Evolutionary conservation across 164 flowering plant genomes (phyloP).

Genomic region (Vitis labrusca): DNA sequence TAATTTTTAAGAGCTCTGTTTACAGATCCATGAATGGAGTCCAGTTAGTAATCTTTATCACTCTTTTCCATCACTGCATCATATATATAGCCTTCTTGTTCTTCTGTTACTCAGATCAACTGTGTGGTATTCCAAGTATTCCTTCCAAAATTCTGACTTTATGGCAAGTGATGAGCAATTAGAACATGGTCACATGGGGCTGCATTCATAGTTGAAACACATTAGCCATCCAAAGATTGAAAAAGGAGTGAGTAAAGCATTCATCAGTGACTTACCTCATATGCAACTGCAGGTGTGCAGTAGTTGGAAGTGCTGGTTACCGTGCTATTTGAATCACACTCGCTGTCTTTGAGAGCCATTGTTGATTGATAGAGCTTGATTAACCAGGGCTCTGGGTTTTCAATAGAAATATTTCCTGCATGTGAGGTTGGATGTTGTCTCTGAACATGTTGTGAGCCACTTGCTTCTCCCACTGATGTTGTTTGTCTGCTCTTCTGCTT

Average conservation of each 20-base stretch:
- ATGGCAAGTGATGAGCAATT: neutral
- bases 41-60: neutral
- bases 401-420: neutral
- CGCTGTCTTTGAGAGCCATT: constrained; percentile 1
- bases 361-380: constrained; percentile 18
- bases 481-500: constrained; percentile 16
- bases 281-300: constrained; percentile 10
- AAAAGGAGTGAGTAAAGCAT: neutral
- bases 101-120: neutral
- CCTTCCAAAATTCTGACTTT: neutral
- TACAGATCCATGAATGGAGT: neutral
- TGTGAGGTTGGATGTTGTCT: constrained; percentile 4
- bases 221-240: constrained; percentile 3
- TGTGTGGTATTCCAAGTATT: neutral
- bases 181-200: constrained; percentile 20
- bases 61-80: neutral
- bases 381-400: constrained; percentile 26
- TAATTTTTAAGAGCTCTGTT: no score
- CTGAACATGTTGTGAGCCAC: neutral
- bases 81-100: neutral
- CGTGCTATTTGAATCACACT: constrained; percentile 5
- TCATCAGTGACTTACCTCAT: constrained; percentile 11
- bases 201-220: neutral
- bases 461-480: constrained; percentile 11
- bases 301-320: constrained; percentile 7